These are phyloP conservation scores for Xanthoparmelia taractica DNA, from an alignment of 495 filamentous ascomycete species.

Conservation along the genomic window DNA sequence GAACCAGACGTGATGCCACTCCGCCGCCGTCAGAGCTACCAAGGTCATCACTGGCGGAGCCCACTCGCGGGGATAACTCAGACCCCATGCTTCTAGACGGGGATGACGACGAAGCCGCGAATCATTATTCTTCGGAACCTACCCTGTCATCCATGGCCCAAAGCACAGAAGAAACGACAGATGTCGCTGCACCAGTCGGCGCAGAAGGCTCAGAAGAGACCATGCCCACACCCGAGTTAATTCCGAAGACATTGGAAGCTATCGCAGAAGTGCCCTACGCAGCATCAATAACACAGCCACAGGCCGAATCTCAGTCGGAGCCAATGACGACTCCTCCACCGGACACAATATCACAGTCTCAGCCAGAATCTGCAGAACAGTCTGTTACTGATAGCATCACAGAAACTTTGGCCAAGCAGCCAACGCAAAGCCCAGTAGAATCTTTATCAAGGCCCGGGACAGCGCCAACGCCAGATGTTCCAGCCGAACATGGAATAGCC, in stretches of 20 bases:
- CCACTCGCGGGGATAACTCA: background rate
- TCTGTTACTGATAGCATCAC: background rate
- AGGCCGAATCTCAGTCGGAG: background rate
- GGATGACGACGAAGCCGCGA: background rate
- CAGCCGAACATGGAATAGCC: background rate
- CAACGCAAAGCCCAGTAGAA: background rate
- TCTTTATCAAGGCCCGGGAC: background rate
- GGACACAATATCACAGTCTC: background rate
- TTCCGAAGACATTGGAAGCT: background rate
- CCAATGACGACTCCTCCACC: background rate
- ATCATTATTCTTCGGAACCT: background rate
- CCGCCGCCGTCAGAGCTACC: background rate
- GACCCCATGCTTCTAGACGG: slow-evolving; percentile 1
- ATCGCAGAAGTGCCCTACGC: background rate
- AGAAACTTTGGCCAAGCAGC: background rate
- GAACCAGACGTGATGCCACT: background rate
- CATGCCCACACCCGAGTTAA: background rate
- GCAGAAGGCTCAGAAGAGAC: background rate
- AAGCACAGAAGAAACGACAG: background rate
- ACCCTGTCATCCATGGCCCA: background rate
- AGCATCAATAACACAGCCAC: background rate
- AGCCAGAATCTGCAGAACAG: background rate
- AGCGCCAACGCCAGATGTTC: background rate
- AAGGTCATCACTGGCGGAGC: background rate
- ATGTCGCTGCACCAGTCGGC: background rate